Conservation (phyloP, 2,329 filamentous ascomycete species). For the Scedosporium minutisporum region DNA sequence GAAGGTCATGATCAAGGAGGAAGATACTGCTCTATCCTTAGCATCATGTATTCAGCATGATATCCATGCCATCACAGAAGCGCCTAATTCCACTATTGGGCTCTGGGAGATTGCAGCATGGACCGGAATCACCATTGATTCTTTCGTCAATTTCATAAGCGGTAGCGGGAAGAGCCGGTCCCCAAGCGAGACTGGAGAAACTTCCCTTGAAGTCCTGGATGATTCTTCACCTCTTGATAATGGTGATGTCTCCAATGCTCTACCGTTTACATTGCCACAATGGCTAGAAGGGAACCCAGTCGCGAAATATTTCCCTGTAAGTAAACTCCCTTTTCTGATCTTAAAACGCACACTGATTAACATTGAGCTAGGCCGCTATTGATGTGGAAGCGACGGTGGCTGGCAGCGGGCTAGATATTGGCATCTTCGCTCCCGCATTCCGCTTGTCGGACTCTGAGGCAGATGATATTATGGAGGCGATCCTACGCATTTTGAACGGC, state of each 20-base stretch:
- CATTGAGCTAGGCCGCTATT: constrained; percentile 22
- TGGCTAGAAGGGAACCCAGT: constrained; percentile 17
- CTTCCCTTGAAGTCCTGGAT: background rate
- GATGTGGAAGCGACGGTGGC: constrained; percentile 30
- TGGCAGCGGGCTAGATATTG: constrained; percentile 23
- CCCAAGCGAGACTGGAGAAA: background rate
- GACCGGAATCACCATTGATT: constrained; percentile 62
- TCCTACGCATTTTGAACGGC: background rate
- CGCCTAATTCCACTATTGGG: constrained; percentile 46
- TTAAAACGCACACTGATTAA: constrained; percentile 1
- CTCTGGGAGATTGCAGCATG: constrained; percentile 65
- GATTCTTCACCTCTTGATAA: no score
- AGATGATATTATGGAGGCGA: background rate
- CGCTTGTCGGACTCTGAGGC: constrained; percentile 18
- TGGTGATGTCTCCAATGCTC: background rate
- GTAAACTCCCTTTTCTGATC: constrained; percentile 5
- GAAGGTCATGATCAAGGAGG: constrained; percentile 32
- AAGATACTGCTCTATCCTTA: constrained; percentile 29
- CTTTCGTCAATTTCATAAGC: constrained; percentile 74
- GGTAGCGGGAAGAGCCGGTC: constrained; percentile 26
- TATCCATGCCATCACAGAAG: constrained; percentile 48
- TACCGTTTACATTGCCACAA: constrained; percentile 7
- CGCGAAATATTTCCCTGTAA: constrained; percentile 21
- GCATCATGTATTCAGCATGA: constrained; percentile 60
- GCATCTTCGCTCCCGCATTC: constrained; percentile 26